A percentile compares a stretch with the other conserved stretches of the same genome.
phyloP scores from a whole-genome alignment of 306 rosid species.

The Castanea crenata region DNA sequence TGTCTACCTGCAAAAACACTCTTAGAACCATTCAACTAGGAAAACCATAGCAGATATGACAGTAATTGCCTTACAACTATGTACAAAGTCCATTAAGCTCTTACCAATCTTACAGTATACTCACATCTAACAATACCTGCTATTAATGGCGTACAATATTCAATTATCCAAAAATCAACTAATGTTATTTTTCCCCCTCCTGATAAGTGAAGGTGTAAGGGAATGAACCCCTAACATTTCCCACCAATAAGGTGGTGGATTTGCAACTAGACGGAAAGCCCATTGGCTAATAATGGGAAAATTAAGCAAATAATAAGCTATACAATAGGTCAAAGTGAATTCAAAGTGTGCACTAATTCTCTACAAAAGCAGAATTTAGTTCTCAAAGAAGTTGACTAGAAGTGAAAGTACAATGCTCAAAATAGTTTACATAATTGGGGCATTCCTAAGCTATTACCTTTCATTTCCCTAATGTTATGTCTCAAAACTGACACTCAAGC shows the following conservation, averaged over 20 bases:
- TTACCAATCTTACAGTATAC: neutral
- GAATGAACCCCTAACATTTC: too few relatives aligned
- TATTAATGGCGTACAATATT: neutral
- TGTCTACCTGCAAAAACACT: constrained; percentile 53
- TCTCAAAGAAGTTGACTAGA: neutral
- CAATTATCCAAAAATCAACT: neutral
- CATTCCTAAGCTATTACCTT: neutral
- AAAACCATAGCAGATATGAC: constrained; percentile 3
- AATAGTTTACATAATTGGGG: neutral
- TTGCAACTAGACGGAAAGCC: too few relatives aligned
- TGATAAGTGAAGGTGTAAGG: too few relatives aligned
- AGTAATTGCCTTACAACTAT: neutral
- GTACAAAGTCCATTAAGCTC: constrained; percentile 1
- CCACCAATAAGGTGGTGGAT: too few relatives aligned
- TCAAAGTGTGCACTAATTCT: neutral
- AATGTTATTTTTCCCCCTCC: too few relatives aligned
- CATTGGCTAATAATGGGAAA: neutral
- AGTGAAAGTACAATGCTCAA: neutral
- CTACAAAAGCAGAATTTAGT: neutral
- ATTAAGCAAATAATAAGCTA: neutral
- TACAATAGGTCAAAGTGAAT: neutral
- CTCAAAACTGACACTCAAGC: neutral
- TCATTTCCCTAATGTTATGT: neutral
- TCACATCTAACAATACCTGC: neutral
- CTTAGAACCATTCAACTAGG: constrained; percentile 13